These are phyloP conservation scores for Trichoderma brevicompactum DNA, from an alignment of 2,329 filamentous ascomycete species.

Conservation along the genomic window DNA sequence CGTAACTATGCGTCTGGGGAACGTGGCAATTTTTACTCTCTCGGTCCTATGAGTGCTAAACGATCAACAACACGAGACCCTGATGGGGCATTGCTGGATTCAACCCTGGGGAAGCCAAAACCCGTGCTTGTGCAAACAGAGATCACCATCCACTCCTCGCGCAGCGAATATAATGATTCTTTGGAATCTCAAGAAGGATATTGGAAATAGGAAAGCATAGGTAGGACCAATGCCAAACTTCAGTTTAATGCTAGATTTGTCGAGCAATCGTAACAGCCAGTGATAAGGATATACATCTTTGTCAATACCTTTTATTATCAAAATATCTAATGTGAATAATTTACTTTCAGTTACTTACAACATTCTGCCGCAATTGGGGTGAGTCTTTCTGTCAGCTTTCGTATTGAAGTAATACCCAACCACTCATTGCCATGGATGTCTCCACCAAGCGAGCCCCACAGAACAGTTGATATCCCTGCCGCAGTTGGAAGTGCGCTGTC, in stretches of 20 bases:
- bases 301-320: too few species aligned
- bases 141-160: slow-evolving; percentile 21
- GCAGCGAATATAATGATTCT: slow-evolving; percentile 21
- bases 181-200: slow-evolving; percentile 18
- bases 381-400: too few species aligned
- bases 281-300: too few species aligned
- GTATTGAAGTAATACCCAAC: too few species aligned
- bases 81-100: slow-evolving; percentile 16
- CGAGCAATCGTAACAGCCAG: slow-evolving; percentile 4
- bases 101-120: slow-evolving; percentile 9
- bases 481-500: too few species aligned
- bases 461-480: too few species aligned
- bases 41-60: slow-evolving; percentile 17
- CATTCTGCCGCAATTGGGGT: too few species aligned
- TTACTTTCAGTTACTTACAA: too few species aligned
- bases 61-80: slow-evolving; percentile 19
- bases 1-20: slow-evolving; percentile 16
- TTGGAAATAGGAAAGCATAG: slow-evolving; percentile 1
- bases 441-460: too few species aligned
- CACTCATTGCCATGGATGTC: too few species aligned
- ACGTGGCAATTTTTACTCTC: slow-evolving; percentile 16
- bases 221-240: not conserved
- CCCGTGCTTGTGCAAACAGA: slow-evolving; percentile 19
- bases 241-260: slow-evolving; percentile 1
- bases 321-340: too few species aligned